Base-by-base conservation (phyloP, 2,329 filamentous ascomycete species). In the Clathrospora elynae region DNA sequence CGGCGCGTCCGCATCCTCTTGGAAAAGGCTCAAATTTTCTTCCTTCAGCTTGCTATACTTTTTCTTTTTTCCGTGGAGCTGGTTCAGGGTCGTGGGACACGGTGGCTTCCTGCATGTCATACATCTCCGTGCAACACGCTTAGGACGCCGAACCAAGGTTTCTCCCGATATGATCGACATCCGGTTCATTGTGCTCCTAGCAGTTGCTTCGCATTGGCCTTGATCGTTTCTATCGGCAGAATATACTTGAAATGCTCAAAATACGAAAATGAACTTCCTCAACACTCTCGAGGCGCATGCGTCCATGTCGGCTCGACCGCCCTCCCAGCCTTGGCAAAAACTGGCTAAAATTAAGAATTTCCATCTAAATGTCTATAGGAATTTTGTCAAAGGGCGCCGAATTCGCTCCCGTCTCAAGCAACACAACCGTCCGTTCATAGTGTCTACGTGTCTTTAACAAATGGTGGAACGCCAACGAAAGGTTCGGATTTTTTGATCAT, bases 401-500 rank as follows among this genome's bases (percentile, higher is more conserved):
- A n/a, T n/a, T n/a, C n/a, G n/a, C 40, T 34, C 37, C 42, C 35
- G 30, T 16, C 30, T 28, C 13, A 26, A 28, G 14, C 6, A 24
- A 42, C 23, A 26, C 12, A 30, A 37, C 32, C 40, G 26, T 42
- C 43, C 42, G 49, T 49, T 47, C 46, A 49, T 52, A 33, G 26
- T 35, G 39, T 46, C 41, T 33, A 49, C 49, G 49, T 43, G 55
- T 48, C 45, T 46, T 36, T 35, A 30, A 20, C 45, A 34, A 50
- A 26, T 48, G 26, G 57, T 58, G 53, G 23, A 51, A 58, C 51
- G 45, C 46, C 47, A 58, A 52, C 49, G 29, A 41, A 49, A 46
- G 35, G 35, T 32, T 34, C 34, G 36, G 12, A 31, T 14, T 29
- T 42, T 29, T 28, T 40, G 49, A 31, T 39, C n/a, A 19, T 50